Evolutionary conservation across 2,329 filamentous ascomycete species (phyloP).

Genomic region (Penicillium sp.): DNA sequence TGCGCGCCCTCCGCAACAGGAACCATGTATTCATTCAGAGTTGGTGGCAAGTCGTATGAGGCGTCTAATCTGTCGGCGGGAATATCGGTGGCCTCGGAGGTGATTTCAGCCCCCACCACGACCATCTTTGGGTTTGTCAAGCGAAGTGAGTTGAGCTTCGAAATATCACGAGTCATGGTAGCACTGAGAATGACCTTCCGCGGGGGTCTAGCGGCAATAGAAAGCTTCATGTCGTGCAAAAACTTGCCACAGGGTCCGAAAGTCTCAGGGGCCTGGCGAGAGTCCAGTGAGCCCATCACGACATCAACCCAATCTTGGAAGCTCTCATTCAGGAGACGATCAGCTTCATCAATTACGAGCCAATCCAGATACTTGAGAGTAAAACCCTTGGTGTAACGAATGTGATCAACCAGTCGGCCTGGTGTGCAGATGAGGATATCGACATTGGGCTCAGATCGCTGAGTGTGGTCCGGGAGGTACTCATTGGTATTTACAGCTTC

Average conservation of each 20-base stretch:
- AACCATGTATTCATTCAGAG: slow-evolving; percentile 64
- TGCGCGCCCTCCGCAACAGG: slow-evolving; percentile 67
- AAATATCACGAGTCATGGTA: slow-evolving; percentile 85
- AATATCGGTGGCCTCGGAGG: slow-evolving; percentile 17
- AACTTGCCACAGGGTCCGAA: slow-evolving; percentile 43
- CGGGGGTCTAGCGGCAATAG: slow-evolving; percentile 47
- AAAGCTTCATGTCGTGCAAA: slow-evolving; percentile 37
- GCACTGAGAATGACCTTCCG: slow-evolving; percentile 86
- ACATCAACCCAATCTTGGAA: slow-evolving; percentile 86
- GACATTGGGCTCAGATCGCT: slow-evolving; percentile 67
- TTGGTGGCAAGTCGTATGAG: slow-evolving; percentile 59
- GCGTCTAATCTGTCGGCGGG: slow-evolving; percentile 26
- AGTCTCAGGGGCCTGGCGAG: slow-evolving; percentile 50
- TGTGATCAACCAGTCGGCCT: slow-evolving; percentile 85
- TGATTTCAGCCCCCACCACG: slow-evolving; percentile 61
- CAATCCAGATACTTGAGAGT: slow-evolving; percentile 74
- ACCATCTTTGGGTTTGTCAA: slow-evolving; percentile 73
- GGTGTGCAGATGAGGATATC: slow-evolving; percentile 91
- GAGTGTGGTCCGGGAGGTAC: slow-evolving; percentile 60
- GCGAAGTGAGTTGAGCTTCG: slow-evolving; percentile 70
- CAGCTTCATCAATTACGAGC: slow-evolving; percentile 91
- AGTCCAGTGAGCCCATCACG: slow-evolving; percentile 60
- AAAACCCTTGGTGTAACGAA: slow-evolving; percentile 80
- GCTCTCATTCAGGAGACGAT: slow-evolving; percentile 84
- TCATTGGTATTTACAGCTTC: slow-evolving; percentile 40